Evolutionary conservation across 371 early-diverging fungal genomes (phyloP).

Genomic region (Mortierella sp.): DNA sequence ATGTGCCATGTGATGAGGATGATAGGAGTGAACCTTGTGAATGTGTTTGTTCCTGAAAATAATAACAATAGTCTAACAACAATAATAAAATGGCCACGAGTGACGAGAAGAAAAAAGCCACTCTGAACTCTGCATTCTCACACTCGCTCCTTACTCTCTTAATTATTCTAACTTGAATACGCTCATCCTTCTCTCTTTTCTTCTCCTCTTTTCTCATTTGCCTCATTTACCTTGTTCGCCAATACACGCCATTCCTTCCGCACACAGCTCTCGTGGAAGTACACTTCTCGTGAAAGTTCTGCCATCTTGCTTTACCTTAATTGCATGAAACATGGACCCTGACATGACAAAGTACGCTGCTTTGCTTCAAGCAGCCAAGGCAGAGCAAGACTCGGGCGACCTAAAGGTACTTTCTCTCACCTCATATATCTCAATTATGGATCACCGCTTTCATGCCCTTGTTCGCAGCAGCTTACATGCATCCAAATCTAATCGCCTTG

Average conservation of each 20-base stretch:
- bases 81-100: not conserved
- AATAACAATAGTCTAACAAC: no score
- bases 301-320: not conserved
- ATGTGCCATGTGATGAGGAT: not conserved
- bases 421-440: not conserved
- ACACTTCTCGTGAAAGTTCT: not conserved
- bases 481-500: not conserved
- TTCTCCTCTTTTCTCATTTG: not conserved
- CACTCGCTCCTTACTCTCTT: no score
- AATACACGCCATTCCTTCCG: not conserved
- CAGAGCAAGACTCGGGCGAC: slow-evolving; percentile 36
- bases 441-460: not conserved
- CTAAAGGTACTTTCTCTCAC: slow-evolving; percentile 28
- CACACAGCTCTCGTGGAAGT: not conserved
- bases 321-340: slow-evolving; percentile 10
- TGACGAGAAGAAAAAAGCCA: not conserved
- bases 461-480: not conserved
- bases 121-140: not conserved
- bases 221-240: not conserved
- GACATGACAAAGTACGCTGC: slow-evolving; percentile 30
- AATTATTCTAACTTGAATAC: not conserved
- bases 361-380: slow-evolving; percentile 38
- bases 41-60: no score
- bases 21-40: not conserved
- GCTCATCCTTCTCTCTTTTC: not conserved